These are phyloP conservation scores for Malus orientalis DNA, from an alignment of 306 rosid species.

Conservation along the genomic window DNA sequence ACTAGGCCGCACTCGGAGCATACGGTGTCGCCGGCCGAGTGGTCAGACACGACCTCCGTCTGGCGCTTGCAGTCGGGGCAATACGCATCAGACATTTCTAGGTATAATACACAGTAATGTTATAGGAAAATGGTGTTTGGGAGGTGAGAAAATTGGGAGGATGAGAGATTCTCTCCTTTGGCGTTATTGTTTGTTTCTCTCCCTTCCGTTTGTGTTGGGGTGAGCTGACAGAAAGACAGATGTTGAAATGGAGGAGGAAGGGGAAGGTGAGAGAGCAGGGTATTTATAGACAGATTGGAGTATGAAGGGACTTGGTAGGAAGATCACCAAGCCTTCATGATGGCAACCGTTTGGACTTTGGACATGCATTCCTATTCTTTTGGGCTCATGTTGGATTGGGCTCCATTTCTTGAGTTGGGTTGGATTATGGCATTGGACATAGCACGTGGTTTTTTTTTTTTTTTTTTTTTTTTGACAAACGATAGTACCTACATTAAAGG, in stretches of 20 bases:
- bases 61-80: slow-evolving; percentile 89
- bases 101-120: background rate
- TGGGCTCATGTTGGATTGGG: background rate
- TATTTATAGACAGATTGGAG: slow-evolving; percentile 13
- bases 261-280: background rate
- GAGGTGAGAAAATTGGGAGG: background rate
- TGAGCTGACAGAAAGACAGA: background rate
- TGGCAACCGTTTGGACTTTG: background rate
- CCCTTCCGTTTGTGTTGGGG: background rate
- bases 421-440: background rate
- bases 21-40: slow-evolving; percentile 86
- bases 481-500: no score
- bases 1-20: slow-evolving; percentile 95
- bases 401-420: slow-evolving; percentile 20
- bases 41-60: slow-evolving; percentile 89
- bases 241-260: background rate
- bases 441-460: rapidly evolving
- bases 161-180: background rate
- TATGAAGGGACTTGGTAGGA: slow-evolving; percentile 15
- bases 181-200: background rate
- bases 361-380: background rate
- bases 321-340: slow-evolving; percentile 26
- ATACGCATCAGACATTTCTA: slow-evolving; percentile 67
- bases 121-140: background rate
- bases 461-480: no score